Conservation (phyloP, 768 basidiomycete genomes). For the Amanita subjunquillea region DNA sequence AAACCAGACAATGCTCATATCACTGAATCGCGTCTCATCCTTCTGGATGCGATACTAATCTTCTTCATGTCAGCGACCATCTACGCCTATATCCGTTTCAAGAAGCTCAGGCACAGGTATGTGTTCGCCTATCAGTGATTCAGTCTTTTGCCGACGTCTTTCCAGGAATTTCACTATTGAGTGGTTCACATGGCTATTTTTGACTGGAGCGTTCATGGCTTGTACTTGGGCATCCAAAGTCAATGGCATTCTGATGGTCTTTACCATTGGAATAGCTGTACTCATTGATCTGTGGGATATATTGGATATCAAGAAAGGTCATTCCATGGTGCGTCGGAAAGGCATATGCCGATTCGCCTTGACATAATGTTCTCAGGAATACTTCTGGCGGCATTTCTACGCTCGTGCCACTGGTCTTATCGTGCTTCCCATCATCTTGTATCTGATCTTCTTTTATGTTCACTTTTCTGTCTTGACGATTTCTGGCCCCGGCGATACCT, state of each 20-base stretch:
- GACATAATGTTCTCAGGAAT: constrained; percentile 41
- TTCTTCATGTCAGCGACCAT: constrained; percentile 95
- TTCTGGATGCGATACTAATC: constrained; percentile 87
- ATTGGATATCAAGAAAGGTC: constrained; percentile 72
- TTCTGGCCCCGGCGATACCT: constrained; percentile 88
- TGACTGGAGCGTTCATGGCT: constrained; percentile 89
- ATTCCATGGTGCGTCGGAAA: constrained; percentile 53
- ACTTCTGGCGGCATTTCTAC: constrained; percentile 81
- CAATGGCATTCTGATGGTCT: constrained; percentile 88
- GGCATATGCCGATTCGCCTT: constrained; percentile 1
- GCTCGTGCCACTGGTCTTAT: constrained; percentile 84
- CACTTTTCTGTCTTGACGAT: constrained; percentile 84
- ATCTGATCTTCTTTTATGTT: constrained; percentile 92
- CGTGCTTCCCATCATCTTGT: constrained; percentile 78
- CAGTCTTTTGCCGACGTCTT: constrained; percentile 1
- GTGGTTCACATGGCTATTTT: constrained; percentile 93
- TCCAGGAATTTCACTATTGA: constrained; percentile 73
- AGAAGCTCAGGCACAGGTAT: constrained; percentile 84
- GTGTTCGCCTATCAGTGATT: constrained; percentile 13
- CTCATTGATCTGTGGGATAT: constrained; percentile 92
- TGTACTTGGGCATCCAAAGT: constrained; percentile 98
- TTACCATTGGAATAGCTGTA: constrained; percentile 84
- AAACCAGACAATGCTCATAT: constrained; percentile 87
- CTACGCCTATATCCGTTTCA: constrained; percentile 88
- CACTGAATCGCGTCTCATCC: constrained; percentile 91